A percentile compares a stretch with the other conserved stretches of the same genome.
Evolutionary conservation across 177 flowering plant genomes (phyloP).

Genomic region (Vitis hybrid): DNA sequence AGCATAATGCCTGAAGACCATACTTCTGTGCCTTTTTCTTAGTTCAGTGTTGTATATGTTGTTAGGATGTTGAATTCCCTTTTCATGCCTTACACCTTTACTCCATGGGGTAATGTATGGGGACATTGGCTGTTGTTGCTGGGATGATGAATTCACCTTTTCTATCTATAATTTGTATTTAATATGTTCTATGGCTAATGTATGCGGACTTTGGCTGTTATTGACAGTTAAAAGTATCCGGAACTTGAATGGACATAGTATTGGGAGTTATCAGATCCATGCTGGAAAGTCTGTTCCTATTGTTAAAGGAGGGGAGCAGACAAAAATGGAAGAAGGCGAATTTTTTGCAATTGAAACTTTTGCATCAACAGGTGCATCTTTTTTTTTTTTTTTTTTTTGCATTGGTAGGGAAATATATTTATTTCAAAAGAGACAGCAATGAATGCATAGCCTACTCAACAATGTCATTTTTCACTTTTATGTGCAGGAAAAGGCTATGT

Average conservation of each 20-base stretch:
- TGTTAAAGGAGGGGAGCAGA: slow-evolving; percentile 98
- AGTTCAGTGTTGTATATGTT: no score
- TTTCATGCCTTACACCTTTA: no score
- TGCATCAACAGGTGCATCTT: slow-evolving; percentile 79
- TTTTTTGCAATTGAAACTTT: slow-evolving; percentile 97
- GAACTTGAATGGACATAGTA: slow-evolving; percentile 98
- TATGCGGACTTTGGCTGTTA: neutral
- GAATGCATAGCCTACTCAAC: neutral
- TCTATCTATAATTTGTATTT: neutral
- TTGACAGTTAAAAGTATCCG: slow-evolving; percentile 93
- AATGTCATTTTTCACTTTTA: neutral
- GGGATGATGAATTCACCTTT: neutral
- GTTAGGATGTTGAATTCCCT: no score
- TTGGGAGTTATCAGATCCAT: slow-evolving; percentile 93
- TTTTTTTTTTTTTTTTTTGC: neutral
- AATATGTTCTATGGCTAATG: neutral
- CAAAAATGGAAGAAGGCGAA: slow-evolving; percentile 99
- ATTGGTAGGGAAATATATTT: neutral
- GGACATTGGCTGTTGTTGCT: no score
- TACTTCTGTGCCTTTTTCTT: no score
- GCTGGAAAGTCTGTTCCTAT: slow-evolving; percentile 99
- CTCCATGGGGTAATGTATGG: no score
- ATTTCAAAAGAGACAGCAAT: neutral
- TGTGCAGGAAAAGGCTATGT: slow-evolving; percentile 93
- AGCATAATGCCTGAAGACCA: no score